phyloP scores from a whole-genome alignment of 23 red algal species.

The Gracilariopsis chorda region DNA sequence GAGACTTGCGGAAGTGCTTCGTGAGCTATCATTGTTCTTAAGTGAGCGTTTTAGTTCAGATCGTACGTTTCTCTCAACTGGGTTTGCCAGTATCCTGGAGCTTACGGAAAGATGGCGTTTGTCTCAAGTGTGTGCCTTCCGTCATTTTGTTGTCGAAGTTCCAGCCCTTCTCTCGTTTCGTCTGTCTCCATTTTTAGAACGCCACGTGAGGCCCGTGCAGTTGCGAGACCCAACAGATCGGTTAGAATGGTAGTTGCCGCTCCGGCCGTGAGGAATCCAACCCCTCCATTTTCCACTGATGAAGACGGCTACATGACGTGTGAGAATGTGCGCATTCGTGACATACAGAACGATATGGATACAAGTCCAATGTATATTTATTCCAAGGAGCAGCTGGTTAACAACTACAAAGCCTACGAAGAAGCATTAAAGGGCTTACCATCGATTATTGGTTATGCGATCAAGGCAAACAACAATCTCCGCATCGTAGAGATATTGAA shows the following conservation, averaged over 20 bases:
- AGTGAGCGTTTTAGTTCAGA: no score
- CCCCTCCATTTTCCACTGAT: conserved; percentile 61
- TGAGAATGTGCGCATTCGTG: conserved; percentile 74
- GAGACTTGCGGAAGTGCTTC: no score
- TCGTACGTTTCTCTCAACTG: no score
- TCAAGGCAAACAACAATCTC: conserved; percentile 97
- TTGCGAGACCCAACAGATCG: background rate
- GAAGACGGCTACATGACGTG: conserved; percentile 78
- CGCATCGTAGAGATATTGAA: conserved; percentile 65
- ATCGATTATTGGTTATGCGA: conserved; percentile 92
- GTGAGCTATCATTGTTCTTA: no score
- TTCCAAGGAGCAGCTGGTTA: conserved; percentile 71
- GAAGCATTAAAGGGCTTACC: conserved; percentile 77
- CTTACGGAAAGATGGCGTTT: background rate
- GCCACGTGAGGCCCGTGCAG: background rate
- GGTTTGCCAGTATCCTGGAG: no score
- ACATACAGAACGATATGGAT: conserved; percentile 69
- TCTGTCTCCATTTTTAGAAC: background rate
- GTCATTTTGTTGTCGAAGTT: background rate
- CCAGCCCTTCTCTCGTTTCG: background rate
- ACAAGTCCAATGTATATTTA: conserved; percentile 86
- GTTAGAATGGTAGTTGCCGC: conserved; percentile 67
- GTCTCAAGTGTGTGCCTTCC: background rate
- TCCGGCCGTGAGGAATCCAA: conserved; percentile 61
- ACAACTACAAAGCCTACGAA: conserved; percentile 79